A percentile compares a stretch with the other conserved stretches of the same genome.
phyloP scores from a whole-genome alignment of 495 filamentous ascomycete genomes.

The Penicillium tannophilum region DNA sequence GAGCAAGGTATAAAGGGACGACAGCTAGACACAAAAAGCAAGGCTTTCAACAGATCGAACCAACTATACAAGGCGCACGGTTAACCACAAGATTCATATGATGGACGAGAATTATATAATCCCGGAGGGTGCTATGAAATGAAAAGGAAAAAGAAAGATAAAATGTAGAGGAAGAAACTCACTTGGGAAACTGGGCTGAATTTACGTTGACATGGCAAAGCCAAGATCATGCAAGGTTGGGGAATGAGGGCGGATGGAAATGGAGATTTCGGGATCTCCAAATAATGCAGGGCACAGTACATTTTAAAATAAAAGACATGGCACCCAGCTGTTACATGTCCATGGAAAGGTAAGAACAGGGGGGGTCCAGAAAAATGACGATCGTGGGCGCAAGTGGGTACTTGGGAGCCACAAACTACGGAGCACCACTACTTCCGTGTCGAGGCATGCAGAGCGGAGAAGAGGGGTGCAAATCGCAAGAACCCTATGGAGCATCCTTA shows the following conservation, averaged over 20 bases:
- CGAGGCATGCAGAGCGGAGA: slow-evolving; percentile 32
- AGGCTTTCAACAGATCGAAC: not conserved
- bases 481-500: slow-evolving; percentile 30
- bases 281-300: slow-evolving; percentile 31
- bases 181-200: slow-evolving; percentile 24
- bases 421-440: slow-evolving; percentile 18
- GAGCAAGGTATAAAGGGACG: not conserved
- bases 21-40: not conserved
- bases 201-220: slow-evolving; percentile 34
- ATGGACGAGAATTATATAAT: too few relatives aligned
- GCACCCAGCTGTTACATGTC: slow-evolving; percentile 31
- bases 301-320: slow-evolving; percentile 29
- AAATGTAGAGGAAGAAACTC: slow-evolving; percentile 12
- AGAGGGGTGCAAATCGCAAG: slow-evolving; percentile 24
- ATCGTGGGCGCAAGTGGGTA: slow-evolving; percentile 43
- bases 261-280: slow-evolving; percentile 18
- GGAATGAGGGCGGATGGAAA: slow-evolving; percentile 28
- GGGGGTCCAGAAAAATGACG: slow-evolving; percentile 46
- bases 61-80: not conserved
- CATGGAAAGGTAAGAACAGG: slow-evolving; percentile 39
- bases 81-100: not conserved
- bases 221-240: slow-evolving; percentile 38
- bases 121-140: not conserved
- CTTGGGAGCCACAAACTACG: slow-evolving; percentile 39
- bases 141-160: not conserved